Evolutionary conservation across 805 yeast species (phyloP).

Genomic region (Saccharomycopsis schoenii): DNA sequence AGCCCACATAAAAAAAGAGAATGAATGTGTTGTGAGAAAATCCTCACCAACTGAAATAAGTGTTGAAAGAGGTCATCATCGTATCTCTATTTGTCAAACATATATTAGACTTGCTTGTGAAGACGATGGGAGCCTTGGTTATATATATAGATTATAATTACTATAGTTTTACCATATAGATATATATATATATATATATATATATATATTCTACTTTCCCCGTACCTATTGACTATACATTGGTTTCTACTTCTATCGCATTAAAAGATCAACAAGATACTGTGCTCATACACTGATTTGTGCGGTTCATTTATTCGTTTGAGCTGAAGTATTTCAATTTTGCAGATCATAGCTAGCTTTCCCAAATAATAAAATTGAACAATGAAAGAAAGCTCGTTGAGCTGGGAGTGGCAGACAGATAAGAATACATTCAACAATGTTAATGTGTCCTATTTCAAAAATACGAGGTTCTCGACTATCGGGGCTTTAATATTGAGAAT

Average conservation of each 20-base stretch:
- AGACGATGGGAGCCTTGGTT: too few relatives aligned
- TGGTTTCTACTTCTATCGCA: too few relatives aligned
- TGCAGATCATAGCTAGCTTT: neutral
- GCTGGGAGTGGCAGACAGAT: slow-evolving; percentile 28
- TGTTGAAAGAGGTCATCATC: too few relatives aligned
- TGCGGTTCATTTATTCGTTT: neutral
- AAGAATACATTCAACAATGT: slow-evolving; percentile 38
- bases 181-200: too few relatives aligned
- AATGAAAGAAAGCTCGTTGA: slow-evolving; percentile 11
- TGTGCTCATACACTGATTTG: neutral
- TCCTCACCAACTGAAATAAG: neutral
- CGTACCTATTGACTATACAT: too few relatives aligned
- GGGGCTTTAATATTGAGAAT: slow-evolving; percentile 34
- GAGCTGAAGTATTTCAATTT: neutral
- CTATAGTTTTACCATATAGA: too few relatives aligned
- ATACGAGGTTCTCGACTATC: slow-evolving; percentile 34
- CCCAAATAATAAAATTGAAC: neutral
- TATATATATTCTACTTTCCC: too few relatives aligned
- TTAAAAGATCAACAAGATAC: neutral
- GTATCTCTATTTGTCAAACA: too few relatives aligned
- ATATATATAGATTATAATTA: too few relatives aligned
- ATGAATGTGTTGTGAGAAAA: neutral
- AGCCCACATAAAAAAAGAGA: neutral
- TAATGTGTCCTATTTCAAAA: slow-evolving; percentile 37
- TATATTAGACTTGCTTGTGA: too few relatives aligned